phyloP scores from a whole-genome alignment of 352 stramenopile genomes.

The Saprolegnia diclina region DNA sequence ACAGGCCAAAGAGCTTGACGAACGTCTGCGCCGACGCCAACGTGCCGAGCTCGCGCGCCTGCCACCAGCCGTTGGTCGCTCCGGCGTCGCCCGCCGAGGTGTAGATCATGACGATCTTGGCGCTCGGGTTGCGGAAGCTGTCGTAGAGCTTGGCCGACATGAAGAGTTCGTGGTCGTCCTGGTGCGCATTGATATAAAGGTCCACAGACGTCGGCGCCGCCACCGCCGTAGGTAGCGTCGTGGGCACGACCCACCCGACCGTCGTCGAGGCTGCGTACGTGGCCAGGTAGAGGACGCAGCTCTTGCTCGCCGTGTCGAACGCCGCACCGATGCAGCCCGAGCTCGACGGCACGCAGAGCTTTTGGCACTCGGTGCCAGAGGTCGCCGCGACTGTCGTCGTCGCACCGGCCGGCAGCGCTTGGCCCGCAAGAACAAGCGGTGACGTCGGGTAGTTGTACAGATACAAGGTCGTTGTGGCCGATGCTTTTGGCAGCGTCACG shows the following conservation, averaged over 20 bases:
- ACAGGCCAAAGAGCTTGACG: conserved; percentile 19
- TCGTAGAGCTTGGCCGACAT: conserved; percentile 17
- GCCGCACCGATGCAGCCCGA: conserved; percentile 7
- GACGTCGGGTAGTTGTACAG: not conserved
- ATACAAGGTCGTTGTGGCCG: not conserved
- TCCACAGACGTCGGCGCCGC: not conserved
- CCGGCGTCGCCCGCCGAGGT: conserved; percentile 16
- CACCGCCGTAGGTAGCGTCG: conserved; percentile 1
- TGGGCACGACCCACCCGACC: conserved; percentile 13
- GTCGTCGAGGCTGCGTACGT: not conserved
- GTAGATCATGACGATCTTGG: conserved; percentile 23
- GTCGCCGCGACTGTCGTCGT: not conserved
- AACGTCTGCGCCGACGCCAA: conserved; percentile 6
- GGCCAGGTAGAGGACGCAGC: not conserved
- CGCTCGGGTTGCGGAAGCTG: not conserved
- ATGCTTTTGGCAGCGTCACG: not conserved
- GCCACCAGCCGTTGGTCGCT: conserved; percentile 13
- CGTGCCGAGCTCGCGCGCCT: conserved; percentile 14
- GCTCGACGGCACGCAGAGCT: conserved; percentile 3
- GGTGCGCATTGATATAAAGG: conserved; percentile 19
- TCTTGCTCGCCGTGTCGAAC: conserved; percentile 6
- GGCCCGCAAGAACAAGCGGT: not conserved
- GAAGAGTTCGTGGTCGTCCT: conserved; percentile 27
- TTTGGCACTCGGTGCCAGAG: not conserved
- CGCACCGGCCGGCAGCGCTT: not conserved